Evolutionary conservation across 768 basidiomycete species (phyloP).

Genomic region (Phanerochaete sordida): DNA sequence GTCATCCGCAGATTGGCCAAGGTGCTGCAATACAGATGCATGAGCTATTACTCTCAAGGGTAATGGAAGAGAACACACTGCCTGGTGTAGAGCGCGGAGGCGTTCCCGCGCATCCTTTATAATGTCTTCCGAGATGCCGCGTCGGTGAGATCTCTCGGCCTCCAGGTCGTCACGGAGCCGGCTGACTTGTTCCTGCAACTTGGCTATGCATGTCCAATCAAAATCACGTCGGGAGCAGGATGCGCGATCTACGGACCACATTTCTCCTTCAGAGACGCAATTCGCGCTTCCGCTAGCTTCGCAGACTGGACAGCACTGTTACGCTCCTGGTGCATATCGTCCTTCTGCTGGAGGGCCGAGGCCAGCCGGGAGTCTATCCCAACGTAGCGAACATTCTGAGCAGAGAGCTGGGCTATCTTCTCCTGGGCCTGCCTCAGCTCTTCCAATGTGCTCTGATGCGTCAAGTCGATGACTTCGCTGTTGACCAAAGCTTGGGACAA

Average conservation of each 20-base stretch:
- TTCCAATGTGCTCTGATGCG: slow-evolving; percentile 67
- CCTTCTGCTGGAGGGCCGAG: slow-evolving; percentile 66
- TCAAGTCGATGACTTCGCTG: slow-evolving; percentile 76
- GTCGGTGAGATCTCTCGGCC: slow-evolving; percentile 51
- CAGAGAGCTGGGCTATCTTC: slow-evolving; percentile 62
- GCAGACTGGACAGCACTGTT: slow-evolving; percentile 68
- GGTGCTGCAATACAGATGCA: slow-evolving; percentile 27
- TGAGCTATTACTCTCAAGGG: background rate
- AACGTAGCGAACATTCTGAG: slow-evolving; percentile 64
- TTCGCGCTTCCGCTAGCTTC: slow-evolving; percentile 61
- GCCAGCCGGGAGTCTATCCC: slow-evolving; percentile 69
- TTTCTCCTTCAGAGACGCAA: slow-evolving; percentile 62
- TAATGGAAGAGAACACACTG: slow-evolving; percentile 36
- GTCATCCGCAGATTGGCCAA: slow-evolving; percentile 42
- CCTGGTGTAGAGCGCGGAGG: slow-evolving; percentile 55
- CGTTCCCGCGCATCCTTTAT: slow-evolving; percentile 62
- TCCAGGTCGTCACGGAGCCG: slow-evolving; percentile 64
- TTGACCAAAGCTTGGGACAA: slow-evolving; percentile 77
- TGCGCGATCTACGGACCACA: slow-evolving; percentile 40
- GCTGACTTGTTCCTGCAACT: slow-evolving; percentile 64
- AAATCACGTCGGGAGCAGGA: too few relatives aligned
- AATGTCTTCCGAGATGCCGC: slow-evolving; percentile 65
- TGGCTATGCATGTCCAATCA: slow-evolving; percentile 38
- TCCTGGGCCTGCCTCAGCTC: slow-evolving; percentile 74
- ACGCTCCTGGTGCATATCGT: slow-evolving; percentile 82